Conservation (phyloP, 345 rosid species). For the Murraya paniculata region DNA sequence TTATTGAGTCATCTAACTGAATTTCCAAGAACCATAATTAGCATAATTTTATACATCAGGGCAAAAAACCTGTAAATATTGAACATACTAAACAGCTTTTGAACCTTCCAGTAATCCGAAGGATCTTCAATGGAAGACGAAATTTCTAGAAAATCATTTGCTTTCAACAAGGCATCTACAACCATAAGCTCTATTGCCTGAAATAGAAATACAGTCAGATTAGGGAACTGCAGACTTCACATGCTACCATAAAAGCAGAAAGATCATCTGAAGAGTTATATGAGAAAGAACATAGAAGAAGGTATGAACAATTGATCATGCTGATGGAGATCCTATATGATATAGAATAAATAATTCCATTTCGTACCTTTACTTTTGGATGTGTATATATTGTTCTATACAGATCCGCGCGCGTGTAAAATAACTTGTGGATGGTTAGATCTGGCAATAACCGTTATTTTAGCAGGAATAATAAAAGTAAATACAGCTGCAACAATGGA, state of each 20-base stretch:
- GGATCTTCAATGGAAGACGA: constrained; percentile 69
- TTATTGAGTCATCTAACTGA: constrained; percentile 87
- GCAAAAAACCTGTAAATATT: not conserved
- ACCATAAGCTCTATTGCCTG: constrained; percentile 95
- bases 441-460: constrained; percentile 42
- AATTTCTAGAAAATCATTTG: constrained; percentile 60
- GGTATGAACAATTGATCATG: constrained; percentile 4
- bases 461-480: constrained; percentile 12
- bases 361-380: constrained; percentile 86
- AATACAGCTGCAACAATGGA: constrained; percentile 9
- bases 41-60: constrained; percentile 3
- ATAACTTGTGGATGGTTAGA: constrained; percentile 77
- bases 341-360: not conserved
- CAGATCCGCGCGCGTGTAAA: constrained; percentile 88
- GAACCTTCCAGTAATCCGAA: constrained; percentile 87
- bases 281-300: not conserved
- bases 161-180: constrained; percentile 82
- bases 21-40: constrained; percentile 19
- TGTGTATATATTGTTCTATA: constrained; percentile 90
- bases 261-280: not conserved
- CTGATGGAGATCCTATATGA: not conserved
- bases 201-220: constrained; percentile 12
- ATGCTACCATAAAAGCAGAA: not conserved
- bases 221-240: constrained; percentile 4
- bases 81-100: constrained; percentile 10